These are phyloP conservation scores for Endothia cerciana DNA, from an alignment of 2,329 filamentous ascomycete genomes.

Conservation along the genomic window DNA sequence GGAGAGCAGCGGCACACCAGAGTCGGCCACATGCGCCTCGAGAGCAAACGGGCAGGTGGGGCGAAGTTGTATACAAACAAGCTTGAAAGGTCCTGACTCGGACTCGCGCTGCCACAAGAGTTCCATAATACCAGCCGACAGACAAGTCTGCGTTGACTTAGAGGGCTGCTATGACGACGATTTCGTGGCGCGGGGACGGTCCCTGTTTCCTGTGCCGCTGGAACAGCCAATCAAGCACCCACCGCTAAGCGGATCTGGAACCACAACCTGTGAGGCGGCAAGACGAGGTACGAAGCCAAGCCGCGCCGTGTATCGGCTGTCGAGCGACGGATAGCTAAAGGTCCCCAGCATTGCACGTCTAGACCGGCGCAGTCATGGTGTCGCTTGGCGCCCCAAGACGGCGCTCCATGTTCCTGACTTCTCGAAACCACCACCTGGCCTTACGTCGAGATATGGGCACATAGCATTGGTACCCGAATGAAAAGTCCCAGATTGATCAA, in stretches of 20 bases:
- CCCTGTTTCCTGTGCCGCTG: conserved; percentile 6
- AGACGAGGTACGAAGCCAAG: background rate
- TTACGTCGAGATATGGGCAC: background rate
- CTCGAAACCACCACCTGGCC: no score
- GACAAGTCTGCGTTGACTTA: background rate
- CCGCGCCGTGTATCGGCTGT: background rate
- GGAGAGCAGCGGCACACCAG: no score
- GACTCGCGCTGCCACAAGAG: background rate
- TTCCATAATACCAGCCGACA: background rate
- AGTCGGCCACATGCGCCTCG: no score
- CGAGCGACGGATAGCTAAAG: background rate
- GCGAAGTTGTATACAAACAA: no score
- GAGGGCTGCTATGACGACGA: conserved; percentile 13
- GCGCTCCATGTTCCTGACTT: no score
- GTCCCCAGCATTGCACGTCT: no score
- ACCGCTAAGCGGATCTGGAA: background rate
- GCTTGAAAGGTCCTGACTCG: no score
- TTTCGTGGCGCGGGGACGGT: conserved; percentile 4
- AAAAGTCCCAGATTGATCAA: conserved; percentile 11
- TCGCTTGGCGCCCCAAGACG: no score
- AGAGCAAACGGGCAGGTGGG: no score
- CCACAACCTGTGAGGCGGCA: background rate
- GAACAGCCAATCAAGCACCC: conserved; percentile 7
- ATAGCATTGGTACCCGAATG: background rate
- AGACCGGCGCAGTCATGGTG: no score